phyloP scores from a whole-genome alignment of 306 rosid species.

The Pueraria montana region DNA sequence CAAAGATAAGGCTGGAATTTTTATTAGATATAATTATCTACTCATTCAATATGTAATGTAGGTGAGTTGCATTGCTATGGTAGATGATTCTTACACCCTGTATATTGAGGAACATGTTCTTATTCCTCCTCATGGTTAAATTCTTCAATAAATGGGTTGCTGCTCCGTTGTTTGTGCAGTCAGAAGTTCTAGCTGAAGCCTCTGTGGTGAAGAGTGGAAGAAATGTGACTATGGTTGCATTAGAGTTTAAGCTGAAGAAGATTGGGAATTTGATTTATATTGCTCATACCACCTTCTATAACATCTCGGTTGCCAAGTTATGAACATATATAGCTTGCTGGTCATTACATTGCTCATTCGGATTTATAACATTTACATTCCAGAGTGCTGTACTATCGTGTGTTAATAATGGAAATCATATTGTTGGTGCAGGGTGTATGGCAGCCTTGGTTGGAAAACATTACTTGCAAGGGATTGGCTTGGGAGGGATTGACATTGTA shows the following conservation, averaged over 20 bases:
- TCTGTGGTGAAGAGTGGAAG: conserved; percentile 76
- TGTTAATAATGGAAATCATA: too few species aligned
- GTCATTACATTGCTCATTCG: not conserved
- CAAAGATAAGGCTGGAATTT: not conserved
- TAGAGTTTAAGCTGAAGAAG: conserved; percentile 65
- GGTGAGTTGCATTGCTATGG: not conserved
- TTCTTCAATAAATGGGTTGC: conserved; percentile 10
- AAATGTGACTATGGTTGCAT: conserved; percentile 65
- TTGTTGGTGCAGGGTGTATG: too few species aligned
- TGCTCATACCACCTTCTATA: conserved; percentile 73
- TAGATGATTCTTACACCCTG: conserved; percentile 2
- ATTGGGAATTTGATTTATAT: conserved; percentile 58
- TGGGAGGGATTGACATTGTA: too few species aligned
- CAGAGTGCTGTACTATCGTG: not conserved
- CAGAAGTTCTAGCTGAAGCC: conserved; percentile 63
- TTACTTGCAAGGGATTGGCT: too few species aligned
- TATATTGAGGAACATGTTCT: not conserved
- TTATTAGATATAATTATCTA: not conserved
- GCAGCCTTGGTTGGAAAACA: too few species aligned
- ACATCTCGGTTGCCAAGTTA: conserved; percentile 65
- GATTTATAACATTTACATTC: not conserved
- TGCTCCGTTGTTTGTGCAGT: conserved; percentile 45
- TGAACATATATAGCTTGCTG: conserved; percentile 34
- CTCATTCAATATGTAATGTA: not conserved
- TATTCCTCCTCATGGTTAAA: not conserved